phyloP scores from a whole-genome alignment of 1,284 basidiomycete species.

The Rhodofomes roseus region DNA sequence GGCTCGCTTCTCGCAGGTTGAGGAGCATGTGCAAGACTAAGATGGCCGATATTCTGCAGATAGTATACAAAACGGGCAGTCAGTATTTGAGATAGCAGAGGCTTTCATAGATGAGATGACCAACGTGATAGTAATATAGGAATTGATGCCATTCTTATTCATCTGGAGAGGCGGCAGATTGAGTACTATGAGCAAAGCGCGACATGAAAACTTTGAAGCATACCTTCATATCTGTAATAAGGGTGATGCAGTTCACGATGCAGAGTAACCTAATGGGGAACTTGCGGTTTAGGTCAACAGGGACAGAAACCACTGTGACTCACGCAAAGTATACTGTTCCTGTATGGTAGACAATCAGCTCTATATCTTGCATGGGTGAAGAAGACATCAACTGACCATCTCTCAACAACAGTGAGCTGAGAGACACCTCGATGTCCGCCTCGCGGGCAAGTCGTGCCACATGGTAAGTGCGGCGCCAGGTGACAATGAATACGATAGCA shows the following conservation, averaged over 20 bases:
- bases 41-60: background rate
- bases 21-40: background rate
- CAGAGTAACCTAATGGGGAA: background rate
- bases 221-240: background rate
- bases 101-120: background rate
- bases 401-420: background rate
- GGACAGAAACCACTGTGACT: background rate
- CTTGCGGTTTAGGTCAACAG: background rate
- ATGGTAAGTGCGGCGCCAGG: background rate
- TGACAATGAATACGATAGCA: background rate
- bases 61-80: no score
- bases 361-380: background rate
- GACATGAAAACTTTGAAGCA: no score
- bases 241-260: background rate
- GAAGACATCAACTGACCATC: background rate
- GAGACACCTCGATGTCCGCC: background rate
- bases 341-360: background rate
- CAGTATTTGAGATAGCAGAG: background rate
- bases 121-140: background rate
- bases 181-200: background rate
- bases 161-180: background rate
- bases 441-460: background rate
- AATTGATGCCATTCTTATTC: background rate
- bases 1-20: background rate
- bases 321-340: background rate